Conservation (phyloP, 1,284 basidiomycete genomes). For the Fomes fomentarius region DNA sequence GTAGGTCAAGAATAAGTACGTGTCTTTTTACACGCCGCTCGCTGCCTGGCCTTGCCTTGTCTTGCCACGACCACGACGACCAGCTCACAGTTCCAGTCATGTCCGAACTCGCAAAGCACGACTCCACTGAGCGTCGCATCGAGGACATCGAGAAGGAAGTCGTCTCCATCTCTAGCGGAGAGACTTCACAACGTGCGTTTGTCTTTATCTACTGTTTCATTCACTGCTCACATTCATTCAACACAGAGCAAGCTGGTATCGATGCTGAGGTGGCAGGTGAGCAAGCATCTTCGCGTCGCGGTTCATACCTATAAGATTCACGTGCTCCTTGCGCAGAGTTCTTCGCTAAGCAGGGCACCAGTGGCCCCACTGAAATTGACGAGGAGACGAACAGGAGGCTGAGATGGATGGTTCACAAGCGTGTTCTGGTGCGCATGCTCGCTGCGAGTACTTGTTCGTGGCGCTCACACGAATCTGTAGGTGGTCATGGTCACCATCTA, state of each 20-base stretch:
- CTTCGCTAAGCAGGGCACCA: conserved; percentile 40
- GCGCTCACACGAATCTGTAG: neutral
- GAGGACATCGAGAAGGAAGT: conserved; percentile 37
- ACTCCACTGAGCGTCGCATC: conserved; percentile 19
- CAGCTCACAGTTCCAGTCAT: neutral
- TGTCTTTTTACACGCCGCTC: conserved; percentile 2
- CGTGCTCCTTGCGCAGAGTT: conserved; percentile 36
- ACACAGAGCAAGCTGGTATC: conserved; percentile 39
- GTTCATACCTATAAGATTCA: no score
- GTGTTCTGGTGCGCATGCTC: conserved; percentile 40
- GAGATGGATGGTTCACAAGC: conserved; percentile 53
- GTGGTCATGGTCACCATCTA: conserved; percentile 58
- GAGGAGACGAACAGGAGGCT: conserved; percentile 48
- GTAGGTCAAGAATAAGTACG: neutral
- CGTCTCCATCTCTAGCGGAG: conserved; percentile 26
- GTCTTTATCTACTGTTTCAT: neutral
- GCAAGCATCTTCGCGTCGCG: neutral
- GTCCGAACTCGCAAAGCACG: conserved; percentile 22
- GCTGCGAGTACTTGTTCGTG: fast-evolving
- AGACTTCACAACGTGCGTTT: conserved; percentile 12
- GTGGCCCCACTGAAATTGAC: conserved; percentile 41
- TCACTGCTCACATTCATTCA: neutral
- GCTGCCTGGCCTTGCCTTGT: neutral
- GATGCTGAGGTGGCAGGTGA: conserved; percentile 46
- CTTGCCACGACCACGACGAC: neutral